Evolutionary conservation across 139 green algal species (phyloP), one percentile per base, ranked within the genome.

Genomic region (Dunaliella primolecta): DNA sequence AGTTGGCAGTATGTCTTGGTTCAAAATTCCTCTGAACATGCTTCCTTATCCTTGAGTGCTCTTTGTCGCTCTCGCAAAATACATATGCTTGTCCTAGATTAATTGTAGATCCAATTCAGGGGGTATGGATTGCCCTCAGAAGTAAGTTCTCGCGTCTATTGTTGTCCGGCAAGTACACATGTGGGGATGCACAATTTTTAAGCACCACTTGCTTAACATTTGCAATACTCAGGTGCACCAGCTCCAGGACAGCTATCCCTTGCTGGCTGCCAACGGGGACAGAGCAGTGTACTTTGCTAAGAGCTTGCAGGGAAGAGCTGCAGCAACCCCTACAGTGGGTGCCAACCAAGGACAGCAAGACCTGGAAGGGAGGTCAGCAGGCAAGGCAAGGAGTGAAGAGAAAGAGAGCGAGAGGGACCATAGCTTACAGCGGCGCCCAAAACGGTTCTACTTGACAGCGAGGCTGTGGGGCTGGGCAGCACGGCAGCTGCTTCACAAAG

Each of bases 381-480:
- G 75, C n/a, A 80, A 33, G n/a, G 75, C n/a, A 32, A 2, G 30
- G n/a, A n/a, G n/a, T n/a, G n/a, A n/a, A n/a, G n/a, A n/a, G n/a
- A n/a, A n/a, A n/a, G n/a, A n/a, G n/a, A n/a, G n/a, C n/a, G 11
- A 36, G 75, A 11, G 30, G 1, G 24, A 80, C 29, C 25, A 77
- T 32, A 36, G 75, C n/a, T n/a, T 37, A 27, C 33, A 11, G 75
- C 75, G 75, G 29, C 75, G 24, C 2, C 75, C 7, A 25, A 64
- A 64, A 15, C 46, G 46, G 46, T 64, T 64, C 46, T 64, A 25
- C 46, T 64, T 64, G 46, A 25, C 46, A 25, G 46, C 46, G 46
- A 7, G 75, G 75, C 2, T 80, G 2, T 80, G 75, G 75, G 75
- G n/a, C 1, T 80, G 75, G 75, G 75, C 75, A 27, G 75, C 75